Base-by-base conservation (phyloP, 1,139 yeast genomes). In the Kodamaea alishanica region DNA sequence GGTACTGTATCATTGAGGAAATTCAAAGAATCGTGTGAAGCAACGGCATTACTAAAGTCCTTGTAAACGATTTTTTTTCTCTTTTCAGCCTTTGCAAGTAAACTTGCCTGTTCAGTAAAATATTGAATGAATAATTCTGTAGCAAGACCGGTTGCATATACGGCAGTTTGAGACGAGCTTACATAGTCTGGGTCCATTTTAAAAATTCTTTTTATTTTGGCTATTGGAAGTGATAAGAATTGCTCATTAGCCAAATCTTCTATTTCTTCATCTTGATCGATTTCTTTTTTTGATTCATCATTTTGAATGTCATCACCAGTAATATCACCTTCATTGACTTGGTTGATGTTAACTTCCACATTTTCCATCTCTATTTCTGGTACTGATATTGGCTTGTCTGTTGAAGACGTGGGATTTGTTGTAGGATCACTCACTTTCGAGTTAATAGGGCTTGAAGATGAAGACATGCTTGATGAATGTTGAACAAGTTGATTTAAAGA, bases 111-210 rank as follows among this genome's bases (percentile, higher is more conserved):
- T 58, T 85, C 95, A 0, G 89, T 77, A 40, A 90, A 68, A 51
- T 84, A 79, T 59, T 84, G 87, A 10, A 89, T 75, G 58, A 90
- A 90, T 36, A 87, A 64, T 54, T 90, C 96, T 0, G 96, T 84
- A 5, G 97, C 96, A 34, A 86, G 77, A 0, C 95, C 94, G 2
- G 92, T 74, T 9, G 95, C 82, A 52, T 83, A 85, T 9, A 85
- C 87, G 0, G 96, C 95, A 28, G 83, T 70, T 41, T 81, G 85
- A 1, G 95, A 80, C 2, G 92, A 82, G 2, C 87, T 77, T 5
- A 75, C 64, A 50, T 85, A 85, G 32, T 87, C 96, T 5, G 90
- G 88, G 56, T 92, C 97, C 60, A 84, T 76, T 54, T 86, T 88
- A 55, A 92, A 81, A 39, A 90, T 84, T 52, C 83, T 75, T 57